Conservation (phyloP, 169 alveolate genomes). For the Cryptosporidium tyzzeri region DNA sequence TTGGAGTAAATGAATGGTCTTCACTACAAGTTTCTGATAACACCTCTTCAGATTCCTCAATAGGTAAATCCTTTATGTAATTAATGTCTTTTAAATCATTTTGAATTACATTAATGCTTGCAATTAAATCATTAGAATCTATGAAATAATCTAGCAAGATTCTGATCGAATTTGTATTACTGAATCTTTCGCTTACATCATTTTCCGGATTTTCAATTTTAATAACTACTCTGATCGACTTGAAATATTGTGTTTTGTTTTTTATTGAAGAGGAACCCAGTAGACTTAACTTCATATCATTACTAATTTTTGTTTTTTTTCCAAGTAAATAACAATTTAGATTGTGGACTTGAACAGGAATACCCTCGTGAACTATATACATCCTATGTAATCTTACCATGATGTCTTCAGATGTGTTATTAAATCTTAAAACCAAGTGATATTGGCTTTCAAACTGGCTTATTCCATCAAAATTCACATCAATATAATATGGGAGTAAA, state of each 20-base stretch:
- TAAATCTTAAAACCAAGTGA: constrained; percentile 61
- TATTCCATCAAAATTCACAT: constrained; percentile 68
- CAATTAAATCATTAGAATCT: constrained; percentile 13
- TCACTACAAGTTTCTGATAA: constrained; percentile 37
- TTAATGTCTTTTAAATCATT: neutral
- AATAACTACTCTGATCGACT: constrained; percentile 53
- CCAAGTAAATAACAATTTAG: constrained; percentile 58
- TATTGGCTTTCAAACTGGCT: constrained; percentile 62
- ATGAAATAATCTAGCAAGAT: constrained; percentile 34
- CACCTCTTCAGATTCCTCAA: constrained; percentile 25
- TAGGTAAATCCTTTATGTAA: neutral
- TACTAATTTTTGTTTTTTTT: constrained; percentile 16
- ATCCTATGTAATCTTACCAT: constrained; percentile 38
- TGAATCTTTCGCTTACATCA: neutral
- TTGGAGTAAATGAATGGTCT: constrained; percentile 37
- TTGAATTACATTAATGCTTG: neutral
- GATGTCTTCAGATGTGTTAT: constrained; percentile 40
- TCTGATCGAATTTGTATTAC: neutral
- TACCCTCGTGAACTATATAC: constrained; percentile 69
- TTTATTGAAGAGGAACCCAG: constrained; percentile 54
- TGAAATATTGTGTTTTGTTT: constrained; percentile 43
- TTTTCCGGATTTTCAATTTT: constrained; percentile 54
- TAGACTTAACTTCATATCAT: constrained; percentile 26
- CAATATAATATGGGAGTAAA: constrained; percentile 56
- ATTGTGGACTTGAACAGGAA: constrained; percentile 63